Evolutionary conservation across 2,329 filamentous ascomycete species (phyloP), one percentile per base, ranked within the genome.

Genomic region (Dactylonectria macrodidyma): DNA sequence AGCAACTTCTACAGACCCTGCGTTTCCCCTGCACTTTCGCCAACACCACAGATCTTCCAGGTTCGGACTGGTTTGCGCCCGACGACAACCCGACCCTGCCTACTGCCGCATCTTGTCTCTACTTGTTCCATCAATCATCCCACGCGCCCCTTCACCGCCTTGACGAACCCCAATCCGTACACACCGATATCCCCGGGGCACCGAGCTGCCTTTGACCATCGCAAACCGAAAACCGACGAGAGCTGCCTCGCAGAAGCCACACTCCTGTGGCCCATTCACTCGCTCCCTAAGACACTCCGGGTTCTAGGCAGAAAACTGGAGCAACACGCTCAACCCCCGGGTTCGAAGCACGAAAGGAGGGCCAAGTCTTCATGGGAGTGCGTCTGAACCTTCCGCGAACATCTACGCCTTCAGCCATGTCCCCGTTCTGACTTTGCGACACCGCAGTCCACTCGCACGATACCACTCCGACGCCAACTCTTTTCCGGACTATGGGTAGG

Each of bases 401-500:
- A 52, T 44, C 24, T 41, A 61, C 48, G 46, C 14, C 26, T 62
- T 69, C 62, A 34, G 46, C 60, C 34, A 58, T 62, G 65, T 67
- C 46, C 63, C 60, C 62, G 63, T 69, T 51, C 65, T 65, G 55
- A 67, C 51, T 33, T 64, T 70, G 52, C 65, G 62, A 56, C 46
- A 33, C 61, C 64, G 16, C 65, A 82, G 80, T 73, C 74, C 79
- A 59, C 71, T 78, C 62, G 71, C 72, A 60, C 77, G 80, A 66
- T 83, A 83, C 67, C 66, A 74, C 61, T 83, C 80, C 64, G 69
- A 79, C 65, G 77, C 77, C 69, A 76, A 78, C 73, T 82, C 80
- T 66, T 81, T 82, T 71, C 81, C 81, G 58, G 81, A 83, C 75
- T 84, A 83, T 83, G 81, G 79, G 81, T 83, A 79, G 60, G 74